Conservation (phyloP, 371 early-diverging fungal genomes). For the Blakeslea trispora region DNA sequence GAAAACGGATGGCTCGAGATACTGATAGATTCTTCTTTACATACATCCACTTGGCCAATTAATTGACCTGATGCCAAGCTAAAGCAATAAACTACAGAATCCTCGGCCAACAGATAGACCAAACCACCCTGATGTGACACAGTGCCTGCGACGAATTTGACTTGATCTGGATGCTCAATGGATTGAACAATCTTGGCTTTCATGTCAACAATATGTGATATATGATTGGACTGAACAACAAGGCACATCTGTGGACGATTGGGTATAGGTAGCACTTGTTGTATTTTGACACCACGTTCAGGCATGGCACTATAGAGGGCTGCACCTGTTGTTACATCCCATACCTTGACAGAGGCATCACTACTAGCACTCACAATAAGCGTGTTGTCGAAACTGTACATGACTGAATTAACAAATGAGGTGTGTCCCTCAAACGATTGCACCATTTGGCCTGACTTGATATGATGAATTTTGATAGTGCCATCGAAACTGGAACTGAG, state of each 20-base stretch:
- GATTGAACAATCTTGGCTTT: slow-evolving; percentile 57
- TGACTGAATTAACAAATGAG: slow-evolving; percentile 82
- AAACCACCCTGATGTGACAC: slow-evolving; percentile 77
- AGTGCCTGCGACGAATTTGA: slow-evolving; percentile 64
- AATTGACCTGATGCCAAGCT: slow-evolving; percentile 52
- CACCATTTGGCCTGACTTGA: slow-evolving; percentile 86
- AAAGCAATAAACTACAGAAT: slow-evolving; percentile 63
- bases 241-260: slow-evolving; percentile 61
- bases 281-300: slow-evolving; percentile 23
- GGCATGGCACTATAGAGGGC: slow-evolving; percentile 53
- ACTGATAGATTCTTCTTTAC: slow-evolving; percentile 70
- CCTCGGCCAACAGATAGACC: slow-evolving; percentile 72
- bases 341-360: slow-evolving; percentile 89
- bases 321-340: slow-evolving; percentile 68
- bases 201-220: slow-evolving; percentile 60
- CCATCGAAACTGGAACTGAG: slow-evolving; percentile 86
- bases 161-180: slow-evolving; percentile 35
- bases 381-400: slow-evolving; percentile 70
- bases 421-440: slow-evolving; percentile 92
- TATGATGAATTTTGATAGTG: slow-evolving; percentile 80
- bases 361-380: slow-evolving; percentile 78
- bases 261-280: slow-evolving; percentile 42
- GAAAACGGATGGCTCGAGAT: slow-evolving; percentile 74
- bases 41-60: slow-evolving; percentile 34
- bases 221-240: slow-evolving; percentile 70